Evolutionary conservation across 164 flowering plant species (phyloP).

Genomic region (Liriodendron chinense): DNA sequence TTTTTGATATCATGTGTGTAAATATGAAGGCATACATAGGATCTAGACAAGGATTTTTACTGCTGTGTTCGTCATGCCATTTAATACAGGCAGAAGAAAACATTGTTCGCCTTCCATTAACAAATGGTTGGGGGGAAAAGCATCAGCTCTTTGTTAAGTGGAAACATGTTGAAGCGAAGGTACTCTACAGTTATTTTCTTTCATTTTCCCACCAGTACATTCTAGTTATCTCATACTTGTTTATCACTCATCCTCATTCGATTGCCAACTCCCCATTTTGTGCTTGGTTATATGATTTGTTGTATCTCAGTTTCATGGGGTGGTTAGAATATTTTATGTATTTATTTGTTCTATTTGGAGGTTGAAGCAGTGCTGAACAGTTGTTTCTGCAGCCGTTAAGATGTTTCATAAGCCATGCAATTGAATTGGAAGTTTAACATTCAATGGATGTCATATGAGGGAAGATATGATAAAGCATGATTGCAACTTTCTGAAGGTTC

Average conservation of each 20-base stretch:
- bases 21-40: background rate
- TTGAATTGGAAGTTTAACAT: no score
- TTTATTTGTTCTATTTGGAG: background rate
- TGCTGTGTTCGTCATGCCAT: conserved; percentile 1
- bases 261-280: no score
- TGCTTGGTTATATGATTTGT: background rate
- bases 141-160: conserved; percentile 76
- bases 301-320: background rate
- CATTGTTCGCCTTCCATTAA: conserved; percentile 65
- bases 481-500: no score
- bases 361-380: background rate
- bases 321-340: background rate
- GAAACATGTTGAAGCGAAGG: conserved; percentile 95
- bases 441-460: no score
- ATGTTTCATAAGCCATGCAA: no score
- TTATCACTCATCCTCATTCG: no score
- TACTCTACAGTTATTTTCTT: conserved; percentile 19
- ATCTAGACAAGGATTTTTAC: background rate
- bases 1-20: background rate
- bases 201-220: background rate
- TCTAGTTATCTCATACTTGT: background rate
- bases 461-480: no score
- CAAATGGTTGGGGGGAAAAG: conserved; percentile 94
- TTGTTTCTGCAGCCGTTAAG: background rate
- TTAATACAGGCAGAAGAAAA: conserved; percentile 73